phyloP scores from a whole-genome alignment of 2,329 filamentous ascomycete species.

The Onygena corvina region DNA sequence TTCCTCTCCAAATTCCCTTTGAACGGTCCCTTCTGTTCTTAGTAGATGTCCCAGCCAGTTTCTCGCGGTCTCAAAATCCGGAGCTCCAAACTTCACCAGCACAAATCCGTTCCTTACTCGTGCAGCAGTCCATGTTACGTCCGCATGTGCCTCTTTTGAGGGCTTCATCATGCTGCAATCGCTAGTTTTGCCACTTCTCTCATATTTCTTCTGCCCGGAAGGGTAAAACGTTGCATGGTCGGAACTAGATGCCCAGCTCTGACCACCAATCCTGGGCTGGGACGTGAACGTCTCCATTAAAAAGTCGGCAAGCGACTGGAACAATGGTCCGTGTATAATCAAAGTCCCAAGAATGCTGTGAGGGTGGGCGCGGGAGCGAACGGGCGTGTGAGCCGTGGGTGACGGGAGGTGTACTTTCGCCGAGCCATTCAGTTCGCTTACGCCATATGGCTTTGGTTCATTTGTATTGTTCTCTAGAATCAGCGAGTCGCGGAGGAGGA shows the following conservation, averaged over 20 bases:
- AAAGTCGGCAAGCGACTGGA: conserved; percentile 55
- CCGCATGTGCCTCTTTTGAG: conserved; percentile 29
- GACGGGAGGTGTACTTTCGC: neutral
- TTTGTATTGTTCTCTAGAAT: conserved; percentile 50
- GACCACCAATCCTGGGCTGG: conserved; percentile 68
- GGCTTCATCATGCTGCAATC: conserved; percentile 26
- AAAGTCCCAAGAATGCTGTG: conserved; percentile 73
- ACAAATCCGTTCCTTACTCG: conserved; percentile 64
- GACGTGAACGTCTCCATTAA: conserved; percentile 67
- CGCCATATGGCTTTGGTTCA: conserved; percentile 30
- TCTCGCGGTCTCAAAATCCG: conserved; percentile 66
- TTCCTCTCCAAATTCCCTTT: conserved; percentile 62
- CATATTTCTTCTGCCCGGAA: neutral
- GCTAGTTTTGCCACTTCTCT: neutral
- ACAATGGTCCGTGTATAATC: conserved; percentile 62
- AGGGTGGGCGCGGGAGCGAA: conserved; percentile 54
- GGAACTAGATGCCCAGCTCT: conserved; percentile 50
- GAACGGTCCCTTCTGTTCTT: conserved; percentile 58
- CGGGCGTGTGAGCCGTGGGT: conserved; percentile 12
- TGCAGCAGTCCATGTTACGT: conserved; percentile 71
- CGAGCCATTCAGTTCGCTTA: neutral
- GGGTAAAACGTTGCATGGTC: conserved; percentile 8
- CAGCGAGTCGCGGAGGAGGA: conserved; percentile 77
- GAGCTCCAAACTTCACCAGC: conserved; percentile 80
- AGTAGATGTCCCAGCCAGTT: conserved; percentile 70